These are phyloP conservation scores for Pleurotus tuoliensis DNA, from an alignment of 768 basidiomycete species.

Conservation along the genomic window DNA sequence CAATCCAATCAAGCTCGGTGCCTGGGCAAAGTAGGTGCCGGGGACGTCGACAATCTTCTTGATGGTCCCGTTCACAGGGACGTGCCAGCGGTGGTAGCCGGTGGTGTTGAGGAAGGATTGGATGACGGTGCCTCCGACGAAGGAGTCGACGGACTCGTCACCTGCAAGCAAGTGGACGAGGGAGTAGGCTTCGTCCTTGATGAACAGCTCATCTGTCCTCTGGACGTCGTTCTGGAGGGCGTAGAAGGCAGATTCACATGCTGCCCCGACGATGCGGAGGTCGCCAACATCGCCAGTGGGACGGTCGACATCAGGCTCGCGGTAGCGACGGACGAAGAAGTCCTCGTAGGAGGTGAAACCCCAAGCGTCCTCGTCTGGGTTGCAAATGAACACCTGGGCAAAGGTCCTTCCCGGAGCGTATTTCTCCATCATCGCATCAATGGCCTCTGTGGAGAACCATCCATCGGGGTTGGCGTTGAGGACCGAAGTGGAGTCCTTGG, in stretches of 20 bases:
- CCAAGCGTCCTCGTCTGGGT: slow-evolving; percentile 31
- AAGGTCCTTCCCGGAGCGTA: slow-evolving; percentile 22
- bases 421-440: slow-evolving; percentile 4
- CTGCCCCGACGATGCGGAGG: slow-evolving; percentile 35
- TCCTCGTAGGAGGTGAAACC: slow-evolving; percentile 51
- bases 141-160: slow-evolving; percentile 32
- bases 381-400: slow-evolving; percentile 32
- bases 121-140: slow-evolving; percentile 48
- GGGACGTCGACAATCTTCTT: slow-evolving; percentile 38
- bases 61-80: slow-evolving; percentile 47
- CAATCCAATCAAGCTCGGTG: slow-evolving; percentile 15
- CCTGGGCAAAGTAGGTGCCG: slow-evolving; percentile 46
- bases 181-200: slow-evolving; percentile 61
- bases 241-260: slow-evolving; percentile 53
- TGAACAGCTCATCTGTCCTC: slow-evolving; percentile 47
- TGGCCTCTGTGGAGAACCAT: slow-evolving; percentile 9
- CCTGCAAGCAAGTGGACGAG: slow-evolving; percentile 49
- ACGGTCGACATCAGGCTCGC: slow-evolving; percentile 30
- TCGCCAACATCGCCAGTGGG: slow-evolving; percentile 26
- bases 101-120: slow-evolving; percentile 55
- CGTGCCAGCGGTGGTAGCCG: slow-evolving; percentile 63
- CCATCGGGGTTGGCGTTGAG: slow-evolving; percentile 9
- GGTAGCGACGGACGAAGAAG: slow-evolving; percentile 48
- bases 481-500: slow-evolving; percentile 8
- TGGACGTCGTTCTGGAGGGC: slow-evolving; percentile 35